A percentile compares a stretch with the other conserved stretches of the same genome.
phyloP scores from a whole-genome alignment of 768 basidiomycete species.

The Sporobolomyces phaffii region DNA sequence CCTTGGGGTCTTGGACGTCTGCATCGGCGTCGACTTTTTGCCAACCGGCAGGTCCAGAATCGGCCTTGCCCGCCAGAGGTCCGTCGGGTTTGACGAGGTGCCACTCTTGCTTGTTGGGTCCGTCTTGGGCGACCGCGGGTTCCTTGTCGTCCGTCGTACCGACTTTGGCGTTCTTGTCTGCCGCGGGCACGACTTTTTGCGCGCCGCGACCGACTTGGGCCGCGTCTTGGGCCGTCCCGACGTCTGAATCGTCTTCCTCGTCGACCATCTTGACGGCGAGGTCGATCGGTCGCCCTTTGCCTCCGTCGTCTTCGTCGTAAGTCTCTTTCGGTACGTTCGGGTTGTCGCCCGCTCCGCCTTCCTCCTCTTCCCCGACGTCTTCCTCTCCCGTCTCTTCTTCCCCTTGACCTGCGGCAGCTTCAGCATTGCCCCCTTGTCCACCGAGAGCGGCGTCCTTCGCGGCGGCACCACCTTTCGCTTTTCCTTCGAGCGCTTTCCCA shows the following conservation, averaged over 20 bases:
- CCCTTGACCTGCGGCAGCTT: neutral
- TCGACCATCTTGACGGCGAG: constrained; percentile 37
- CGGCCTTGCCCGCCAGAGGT: constrained; percentile 31
- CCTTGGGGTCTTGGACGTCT: neutral
- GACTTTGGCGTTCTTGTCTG: constrained; percentile 49
- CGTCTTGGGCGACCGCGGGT: constrained; percentile 26
- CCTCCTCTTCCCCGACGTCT: constrained; percentile 46
- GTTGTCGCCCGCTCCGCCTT: constrained; percentile 51
- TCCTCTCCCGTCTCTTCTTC: constrained; percentile 17
- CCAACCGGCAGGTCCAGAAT: constrained; percentile 17
- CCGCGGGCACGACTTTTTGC: constrained; percentile 29
- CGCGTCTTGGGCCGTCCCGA: constrained; percentile 18
- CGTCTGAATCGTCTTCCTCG: constrained; percentile 45
- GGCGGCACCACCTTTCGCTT: neutral
- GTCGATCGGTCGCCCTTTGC: constrained; percentile 37
- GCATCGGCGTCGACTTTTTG: constrained; percentile 22
- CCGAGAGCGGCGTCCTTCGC: neutral
- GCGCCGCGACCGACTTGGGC: constrained; percentile 19
- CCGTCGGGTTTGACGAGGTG: constrained; percentile 16
- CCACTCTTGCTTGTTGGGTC: constrained; percentile 33
- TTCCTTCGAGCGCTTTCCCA: constrained; percentile 2
- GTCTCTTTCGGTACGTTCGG: constrained; percentile 33
- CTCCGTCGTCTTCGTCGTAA: constrained; percentile 37
- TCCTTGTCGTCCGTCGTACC: constrained; percentile 26
- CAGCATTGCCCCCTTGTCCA: neutral